Evolutionary conservation across 306 rosid species (phyloP), one percentile per base, ranked within the genome.

Genomic region (Datisca glomerata): DNA sequence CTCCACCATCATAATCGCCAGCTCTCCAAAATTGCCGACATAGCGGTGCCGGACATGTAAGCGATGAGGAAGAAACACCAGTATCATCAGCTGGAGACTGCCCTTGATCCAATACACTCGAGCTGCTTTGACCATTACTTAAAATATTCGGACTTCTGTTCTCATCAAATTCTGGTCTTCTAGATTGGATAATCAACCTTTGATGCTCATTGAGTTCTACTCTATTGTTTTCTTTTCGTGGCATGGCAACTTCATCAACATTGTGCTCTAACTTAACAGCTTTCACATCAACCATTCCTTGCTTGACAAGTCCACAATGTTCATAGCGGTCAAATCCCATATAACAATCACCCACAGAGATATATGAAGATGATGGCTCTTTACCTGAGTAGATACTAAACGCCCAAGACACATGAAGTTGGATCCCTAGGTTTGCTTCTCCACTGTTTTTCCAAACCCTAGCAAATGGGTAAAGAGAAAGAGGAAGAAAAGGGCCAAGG

Each of bases 1-100:
- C 57, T 19, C 52, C 68, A 18, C 65, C 75, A 49, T 80, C 66
- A 44, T 80, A 80, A 59, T 33, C 70, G 47, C 98, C 98, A 56
- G 93, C 95, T 78, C 80, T 84, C 98, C 98, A 89, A 36, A 89
- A 89, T 27, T 84, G 93, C 33, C 79, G 76, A 48, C 75, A 65
- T 50, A 84, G 31, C 4, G 91, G 93, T 23, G 95, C 84, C n/a
- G 61, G 67, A 59, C 72, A 33, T 25, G 69, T 33, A 40, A 82
- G 44, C 1, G 80, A 72, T 18, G 68, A 48, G 16, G 71, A 77
- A 34, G 84, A 68, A 47, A 75, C 53, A 31, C 73, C 72, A 0
- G 80, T 43, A 45, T 83, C 93, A 66, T 77, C 81, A 18, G 70
- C 36, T 3, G 86, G 73, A 8, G 81, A 70, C 10, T 27, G 58